phyloP scores from a whole-genome alignment of 2,329 filamentous ascomycete species.

The Sporothrix phasma region DNA sequence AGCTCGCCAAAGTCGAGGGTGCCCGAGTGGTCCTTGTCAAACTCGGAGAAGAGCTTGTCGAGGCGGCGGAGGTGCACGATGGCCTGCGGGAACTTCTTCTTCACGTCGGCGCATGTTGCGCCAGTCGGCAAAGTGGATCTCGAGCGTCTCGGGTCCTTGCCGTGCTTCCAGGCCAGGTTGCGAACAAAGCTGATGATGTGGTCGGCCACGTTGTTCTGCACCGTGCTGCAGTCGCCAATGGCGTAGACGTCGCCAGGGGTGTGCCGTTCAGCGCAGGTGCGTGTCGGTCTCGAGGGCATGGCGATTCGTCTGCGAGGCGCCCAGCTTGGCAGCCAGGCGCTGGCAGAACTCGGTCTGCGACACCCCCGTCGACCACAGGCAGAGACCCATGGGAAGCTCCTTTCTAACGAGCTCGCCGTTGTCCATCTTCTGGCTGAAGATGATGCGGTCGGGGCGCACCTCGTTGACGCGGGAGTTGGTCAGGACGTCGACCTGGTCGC shows the following conservation, averaged over 20 bases:
- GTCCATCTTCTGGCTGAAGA: conserved; percentile 74
- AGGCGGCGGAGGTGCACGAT: conserved; percentile 76
- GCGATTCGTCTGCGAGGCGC: conserved; percentile 64
- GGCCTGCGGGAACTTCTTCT: conserved; percentile 84
- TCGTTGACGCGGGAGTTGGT: conserved; percentile 92
- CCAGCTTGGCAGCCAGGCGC: conserved; percentile 66
- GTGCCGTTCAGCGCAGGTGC: conserved; percentile 84
- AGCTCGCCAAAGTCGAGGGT: conserved; percentile 93
- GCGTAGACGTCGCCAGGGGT: conserved; percentile 87
- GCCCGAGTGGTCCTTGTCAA: conserved; percentile 86
- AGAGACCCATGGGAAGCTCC: conserved; percentile 91
- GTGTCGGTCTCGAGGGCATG: conserved; percentile 92
- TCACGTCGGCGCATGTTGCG: conserved; percentile 75
- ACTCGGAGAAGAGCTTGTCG: conserved; percentile 82
- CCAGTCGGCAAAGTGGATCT: conserved; percentile 84
- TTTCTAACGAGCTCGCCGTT: conserved; percentile 66
- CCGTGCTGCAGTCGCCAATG: conserved; percentile 89
- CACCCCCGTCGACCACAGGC: conserved; percentile 95
- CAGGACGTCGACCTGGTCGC: conserved; percentile 82
- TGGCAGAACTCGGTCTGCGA: conserved; percentile 74
- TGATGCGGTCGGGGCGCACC: conserved; percentile 69
- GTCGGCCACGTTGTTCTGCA: conserved; percentile 93
- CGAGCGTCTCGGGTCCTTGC: conserved; percentile 77
- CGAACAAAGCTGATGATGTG: conserved; percentile 86
- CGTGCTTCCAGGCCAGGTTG: conserved; percentile 81